These are phyloP conservation scores for Dioscorea alata DNA, from an alignment of 106 monocot genomes.

Conservation along the genomic window DNA sequence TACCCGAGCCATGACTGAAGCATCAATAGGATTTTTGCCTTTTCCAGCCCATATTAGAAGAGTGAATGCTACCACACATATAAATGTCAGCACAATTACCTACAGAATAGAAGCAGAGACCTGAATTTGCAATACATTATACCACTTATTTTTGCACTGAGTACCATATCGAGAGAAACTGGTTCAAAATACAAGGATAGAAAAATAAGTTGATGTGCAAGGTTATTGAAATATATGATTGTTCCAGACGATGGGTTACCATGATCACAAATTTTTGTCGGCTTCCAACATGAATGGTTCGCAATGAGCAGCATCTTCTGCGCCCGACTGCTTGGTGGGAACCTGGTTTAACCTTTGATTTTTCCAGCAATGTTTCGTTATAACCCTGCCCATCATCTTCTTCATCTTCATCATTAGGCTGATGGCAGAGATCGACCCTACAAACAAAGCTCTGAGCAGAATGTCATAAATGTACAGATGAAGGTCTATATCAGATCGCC, in stretches of 20 bases:
- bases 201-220: no score
- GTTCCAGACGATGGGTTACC: conserved; percentile 30
- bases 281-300: conserved; percentile 62
- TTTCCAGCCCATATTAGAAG: conserved; percentile 79
- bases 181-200: no score
- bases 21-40: conserved; percentile 80
- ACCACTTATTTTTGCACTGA: no score
- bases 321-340: conserved; percentile 22
- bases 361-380: conserved; percentile 70
- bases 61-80: conserved; percentile 69
- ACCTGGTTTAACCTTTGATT: conserved; percentile 29
- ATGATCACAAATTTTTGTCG: conserved; percentile 89
- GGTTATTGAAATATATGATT: not conserved
- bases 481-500: no score
- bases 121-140: no score
- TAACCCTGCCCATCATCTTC: conserved; percentile 63
- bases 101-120: conserved; percentile 12
- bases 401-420: conserved; percentile 92
- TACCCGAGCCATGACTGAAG: conserved; percentile 76
- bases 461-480: no score
- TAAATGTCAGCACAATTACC: conserved; percentile 78
- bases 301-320: conserved; percentile 52
- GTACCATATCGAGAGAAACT: no score
- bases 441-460: conserved; percentile 3
- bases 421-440: conserved; percentile 98